A percentile compares a stretch with the other conserved stretches of the same genome.
Evolutionary conservation across 2,329 filamentous ascomycete species (phyloP).

Genomic region (Fusarium sacchari): DNA sequence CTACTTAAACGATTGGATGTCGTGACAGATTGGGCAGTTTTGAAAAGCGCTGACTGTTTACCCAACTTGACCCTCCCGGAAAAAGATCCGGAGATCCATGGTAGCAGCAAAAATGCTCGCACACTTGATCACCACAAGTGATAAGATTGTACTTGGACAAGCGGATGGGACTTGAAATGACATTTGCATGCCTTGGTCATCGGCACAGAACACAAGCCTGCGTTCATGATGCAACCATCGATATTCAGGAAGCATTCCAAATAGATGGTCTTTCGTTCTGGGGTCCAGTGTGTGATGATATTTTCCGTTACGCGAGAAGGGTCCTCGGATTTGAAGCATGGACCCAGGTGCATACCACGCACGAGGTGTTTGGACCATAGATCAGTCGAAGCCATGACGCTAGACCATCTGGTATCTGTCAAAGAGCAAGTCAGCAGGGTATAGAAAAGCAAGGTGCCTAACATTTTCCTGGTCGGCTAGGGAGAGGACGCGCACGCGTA

Average conservation of each 20-base stretch:
- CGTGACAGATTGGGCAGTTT: constrained; percentile 39
- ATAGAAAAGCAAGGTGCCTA: constrained; percentile 26
- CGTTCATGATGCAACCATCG: neutral
- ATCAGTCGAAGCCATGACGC: constrained; percentile 34
- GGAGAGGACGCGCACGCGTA: constrained; percentile 46
- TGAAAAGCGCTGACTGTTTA: constrained; percentile 40
- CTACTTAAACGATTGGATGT: constrained; percentile 42
- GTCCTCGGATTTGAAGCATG: constrained; percentile 34
- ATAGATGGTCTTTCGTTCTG: neutral
- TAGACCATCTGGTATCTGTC: constrained; percentile 34
- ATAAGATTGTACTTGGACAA: constrained; percentile 4
- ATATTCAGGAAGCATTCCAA: neutral
- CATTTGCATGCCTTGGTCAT: neutral
- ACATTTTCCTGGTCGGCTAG: constrained; percentile 22
- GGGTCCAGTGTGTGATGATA: constrained; percentile 13
- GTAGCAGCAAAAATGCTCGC: constrained; percentile 22
- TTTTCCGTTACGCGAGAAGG: constrained; percentile 23
- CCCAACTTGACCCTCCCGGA: constrained; percentile 42
- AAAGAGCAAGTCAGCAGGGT: constrained; percentile 38
- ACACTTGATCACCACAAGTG: constrained; percentile 1
- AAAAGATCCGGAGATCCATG: constrained; percentile 37
- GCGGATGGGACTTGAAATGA: neutral
- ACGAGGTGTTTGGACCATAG: constrained; percentile 33
- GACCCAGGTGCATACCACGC: constrained; percentile 40
- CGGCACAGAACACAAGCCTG: neutral